Conservation (phyloP, 2,329 filamentous ascomycete species). For the Hypoxylon sp. region DNA sequence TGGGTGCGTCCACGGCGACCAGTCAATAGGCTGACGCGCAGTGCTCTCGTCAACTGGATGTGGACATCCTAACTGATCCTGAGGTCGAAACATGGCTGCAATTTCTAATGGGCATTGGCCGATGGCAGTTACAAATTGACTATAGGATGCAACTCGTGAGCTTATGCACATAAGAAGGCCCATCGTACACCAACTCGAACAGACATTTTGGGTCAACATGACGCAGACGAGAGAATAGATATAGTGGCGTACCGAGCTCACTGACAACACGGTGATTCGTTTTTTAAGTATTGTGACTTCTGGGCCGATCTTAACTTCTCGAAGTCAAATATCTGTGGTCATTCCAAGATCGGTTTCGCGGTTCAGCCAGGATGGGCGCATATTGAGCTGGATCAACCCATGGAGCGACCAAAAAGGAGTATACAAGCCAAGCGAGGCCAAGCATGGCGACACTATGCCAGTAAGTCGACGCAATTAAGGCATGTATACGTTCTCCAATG, state of each 20-base stretch:
- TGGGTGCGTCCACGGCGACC: constrained; percentile 50
- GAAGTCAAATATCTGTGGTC: background rate
- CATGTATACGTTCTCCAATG: constrained; percentile 1
- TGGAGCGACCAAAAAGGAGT: constrained; percentile 4
- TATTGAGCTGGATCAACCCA: constrained; percentile 23
- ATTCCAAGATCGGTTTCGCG: constrained; percentile 12
- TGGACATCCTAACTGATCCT: constrained; percentile 43
- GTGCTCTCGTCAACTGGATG: constrained; percentile 44
- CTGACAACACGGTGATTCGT: background rate
- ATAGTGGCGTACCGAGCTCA: background rate
- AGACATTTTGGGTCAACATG: constrained; percentile 31
- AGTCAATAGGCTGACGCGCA: constrained; percentile 43
- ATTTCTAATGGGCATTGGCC: constrained; percentile 43
- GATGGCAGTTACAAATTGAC: constrained; percentile 14
- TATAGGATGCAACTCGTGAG: constrained; percentile 12
- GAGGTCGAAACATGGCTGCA: constrained; percentile 37
- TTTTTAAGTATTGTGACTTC: constrained; percentile 27
- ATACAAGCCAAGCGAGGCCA: constrained; percentile 35
- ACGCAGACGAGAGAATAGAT: constrained; percentile 3
- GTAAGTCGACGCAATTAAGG: background rate
- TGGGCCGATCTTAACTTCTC: constrained; percentile 33
- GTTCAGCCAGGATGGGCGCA: constrained; percentile 16
- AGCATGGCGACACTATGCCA: constrained; percentile 7
- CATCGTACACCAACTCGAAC: constrained; percentile 7
- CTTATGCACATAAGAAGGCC: constrained; percentile 13